phyloP scores from a whole-genome alignment of 1,139 yeast genomes.

The Sugiyamaella xylanicola region DNA sequence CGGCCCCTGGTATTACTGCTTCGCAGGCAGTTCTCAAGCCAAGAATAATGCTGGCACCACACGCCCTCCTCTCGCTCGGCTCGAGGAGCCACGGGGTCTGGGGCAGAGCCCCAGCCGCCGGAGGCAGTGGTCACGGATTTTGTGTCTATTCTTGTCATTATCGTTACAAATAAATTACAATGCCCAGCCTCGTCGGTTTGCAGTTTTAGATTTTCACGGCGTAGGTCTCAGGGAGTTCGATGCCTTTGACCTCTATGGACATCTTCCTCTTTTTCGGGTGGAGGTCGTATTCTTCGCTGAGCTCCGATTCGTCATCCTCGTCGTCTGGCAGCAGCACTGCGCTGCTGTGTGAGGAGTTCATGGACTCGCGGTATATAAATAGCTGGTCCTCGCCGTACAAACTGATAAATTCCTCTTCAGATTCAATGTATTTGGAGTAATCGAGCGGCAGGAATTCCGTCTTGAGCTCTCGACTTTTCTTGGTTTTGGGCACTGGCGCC shows the following conservation, averaged over 20 bases:
- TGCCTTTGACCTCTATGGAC: conserved; percentile 26
- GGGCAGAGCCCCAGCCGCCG: too few relatives aligned
- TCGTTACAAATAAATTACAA: neutral
- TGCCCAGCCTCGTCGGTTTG: neutral
- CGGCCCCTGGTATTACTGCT: too few relatives aligned
- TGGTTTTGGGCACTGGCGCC: conserved; percentile 80
- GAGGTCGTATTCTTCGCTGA: conserved; percentile 17
- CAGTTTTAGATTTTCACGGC: conserved; percentile 16
- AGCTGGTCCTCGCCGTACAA: conserved; percentile 53
- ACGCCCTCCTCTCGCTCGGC: too few relatives aligned
- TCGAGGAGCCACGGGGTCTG: too few relatives aligned
- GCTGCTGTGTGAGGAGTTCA: neutral
- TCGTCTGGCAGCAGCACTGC: conserved; percentile 7
- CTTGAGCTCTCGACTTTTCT: conserved; percentile 75
- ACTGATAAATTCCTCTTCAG: conserved; percentile 49
- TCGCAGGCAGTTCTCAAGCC: too few relatives aligned
- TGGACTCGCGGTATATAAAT: conserved; percentile 36
- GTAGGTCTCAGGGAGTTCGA: conserved; percentile 22
- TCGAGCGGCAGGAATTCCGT: conserved; percentile 61
- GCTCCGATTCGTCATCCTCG: conserved; percentile 9
- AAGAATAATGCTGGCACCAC: too few relatives aligned
- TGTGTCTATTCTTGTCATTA: neutral
- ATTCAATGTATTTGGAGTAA: conserved; percentile 50
- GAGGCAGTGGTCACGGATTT: too few relatives aligned
- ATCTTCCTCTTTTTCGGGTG: conserved; percentile 27